Conservation (phyloP, 345 rosid genomes). For the Populus tremula region DNA sequence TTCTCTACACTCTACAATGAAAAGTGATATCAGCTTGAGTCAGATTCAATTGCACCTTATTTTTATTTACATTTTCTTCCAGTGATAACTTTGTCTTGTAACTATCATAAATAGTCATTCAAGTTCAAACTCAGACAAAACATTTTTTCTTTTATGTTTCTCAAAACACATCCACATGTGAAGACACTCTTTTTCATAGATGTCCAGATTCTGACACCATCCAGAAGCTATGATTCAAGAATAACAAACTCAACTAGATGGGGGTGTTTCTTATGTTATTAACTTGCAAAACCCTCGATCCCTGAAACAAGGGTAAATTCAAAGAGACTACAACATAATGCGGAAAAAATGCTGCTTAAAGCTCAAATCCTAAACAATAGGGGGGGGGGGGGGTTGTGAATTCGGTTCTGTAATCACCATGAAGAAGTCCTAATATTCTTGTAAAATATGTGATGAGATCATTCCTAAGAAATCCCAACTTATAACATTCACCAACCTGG, state of each 20-base stretch:
- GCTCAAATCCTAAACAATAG: background rate
- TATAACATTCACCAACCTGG: constrained; percentile 63
- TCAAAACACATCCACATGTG: background rate
- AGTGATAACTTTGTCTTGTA: background rate
- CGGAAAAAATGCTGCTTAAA: background rate
- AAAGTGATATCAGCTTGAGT: background rate
- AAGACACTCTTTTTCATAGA: background rate
- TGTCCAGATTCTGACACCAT: background rate
- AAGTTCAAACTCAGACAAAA: background rate
- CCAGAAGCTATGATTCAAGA: background rate
- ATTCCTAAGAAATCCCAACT: background rate
- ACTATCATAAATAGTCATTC: background rate
- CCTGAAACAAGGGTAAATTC: background rate
- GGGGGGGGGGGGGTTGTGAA: background rate
- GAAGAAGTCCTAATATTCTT: background rate
- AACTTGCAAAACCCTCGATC: background rate
- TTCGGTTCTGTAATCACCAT: background rate
- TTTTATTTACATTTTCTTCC: background rate
- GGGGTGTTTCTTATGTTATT: background rate
- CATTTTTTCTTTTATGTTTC: background rate
- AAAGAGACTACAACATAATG: too few relatives aligned
- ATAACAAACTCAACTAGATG: background rate
- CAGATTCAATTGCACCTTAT: background rate
- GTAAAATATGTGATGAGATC: background rate
- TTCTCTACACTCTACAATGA: background rate